Percentiles rank a stretch among this genome's conserved stretches.
Evolutionary conservation across 2,329 filamentous ascomycete genomes (phyloP).

Genomic region (Alternaria sp.): DNA sequence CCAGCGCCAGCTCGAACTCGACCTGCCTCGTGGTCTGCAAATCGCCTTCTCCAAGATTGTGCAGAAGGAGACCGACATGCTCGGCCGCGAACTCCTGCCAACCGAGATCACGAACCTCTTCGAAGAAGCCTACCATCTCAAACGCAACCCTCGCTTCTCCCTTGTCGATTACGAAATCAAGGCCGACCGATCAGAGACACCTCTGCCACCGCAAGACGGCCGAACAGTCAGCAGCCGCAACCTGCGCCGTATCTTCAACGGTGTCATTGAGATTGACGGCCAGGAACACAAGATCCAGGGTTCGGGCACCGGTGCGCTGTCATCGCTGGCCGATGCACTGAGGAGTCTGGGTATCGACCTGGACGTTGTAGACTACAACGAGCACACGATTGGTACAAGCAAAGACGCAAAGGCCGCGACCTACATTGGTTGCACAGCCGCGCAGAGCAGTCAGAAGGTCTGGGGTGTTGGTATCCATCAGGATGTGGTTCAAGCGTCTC

Average conservation of each 20-base stretch:
- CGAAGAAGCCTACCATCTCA: conserved; percentile 84
- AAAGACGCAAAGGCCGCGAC: conserved; percentile 89
- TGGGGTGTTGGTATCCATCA: conserved; percentile 94
- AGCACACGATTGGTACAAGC: conserved; percentile 86
- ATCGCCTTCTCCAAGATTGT: conserved; percentile 89
- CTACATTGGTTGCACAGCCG: conserved; percentile 85
- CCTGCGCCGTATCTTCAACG: conserved; percentile 81
- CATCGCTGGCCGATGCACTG: conserved; percentile 82
- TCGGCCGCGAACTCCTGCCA: conserved; percentile 83
- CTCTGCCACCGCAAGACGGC: conserved; percentile 69
- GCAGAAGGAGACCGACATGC: conserved; percentile 77
- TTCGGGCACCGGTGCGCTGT: conserved; percentile 88
- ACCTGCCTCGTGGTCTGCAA: conserved; percentile 90
- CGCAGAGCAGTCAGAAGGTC: conserved; percentile 71
- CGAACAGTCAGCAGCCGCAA: conserved; percentile 79
- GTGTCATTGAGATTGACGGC: conserved; percentile 82
- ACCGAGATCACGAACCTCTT: conserved; percentile 88
- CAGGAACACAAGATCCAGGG: conserved; percentile 79
- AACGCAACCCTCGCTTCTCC: conserved; percentile 81
- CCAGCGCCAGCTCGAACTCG: conserved; percentile 84
- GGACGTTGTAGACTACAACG: conserved; percentile 94
- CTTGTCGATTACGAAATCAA: conserved; percentile 92
- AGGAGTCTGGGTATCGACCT: conserved; percentile 80
- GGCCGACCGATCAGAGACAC: conserved; percentile 79
- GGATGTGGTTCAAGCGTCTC: conserved; percentile 87